Evolutionary conservation across 73 alveolate genomes (phyloP), one percentile per base, ranked within the genome.

Genomic region (Tetrahymena thermophila): DNA sequence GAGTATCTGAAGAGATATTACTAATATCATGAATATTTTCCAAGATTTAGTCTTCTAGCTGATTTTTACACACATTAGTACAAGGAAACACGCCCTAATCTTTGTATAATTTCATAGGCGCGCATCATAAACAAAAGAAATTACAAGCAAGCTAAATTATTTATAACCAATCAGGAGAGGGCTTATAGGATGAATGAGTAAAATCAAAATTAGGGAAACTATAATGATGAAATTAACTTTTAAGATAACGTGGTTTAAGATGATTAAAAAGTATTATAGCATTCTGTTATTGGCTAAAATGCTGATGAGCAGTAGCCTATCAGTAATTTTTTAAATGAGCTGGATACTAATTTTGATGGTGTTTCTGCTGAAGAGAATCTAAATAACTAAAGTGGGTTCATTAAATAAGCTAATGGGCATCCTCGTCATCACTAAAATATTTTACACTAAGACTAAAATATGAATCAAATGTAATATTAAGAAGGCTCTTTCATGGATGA

Each of bases 1-100:
- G 96, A 94, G 43, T 94, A 94, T 31, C 34, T 94, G 95, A 94
- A 94, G 83, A 94, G 96, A 10, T 94, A 71, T 84, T 94, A 94
- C 85, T 94, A 84, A 37, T 17, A 93, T n/a, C 94, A 89, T 35
- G 97, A 95, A 35, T 35, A 35, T 84, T 93, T 55, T 95, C 94
- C 93, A 7, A 43, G 97, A 21, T 50, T 95, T 43, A 85, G 57
- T 35, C 58, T 95, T 35, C 94, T 95, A 34, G 43, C 94, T 56
- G 95, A 95, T 50, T 89, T 38, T 34, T 95, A 57, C 56, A 56
- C 95, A 85, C 94, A 71, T 71, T 71, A 71, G 31, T 71, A 71
- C 89, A 71, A 71, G 31, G 89, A 71, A 71, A 71, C 89, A 3
- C 89, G 89, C 35, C 89, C 89, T 23, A 71, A 71, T 31, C 89